Base-by-base conservation (phyloP, 768 basidiomycete genomes). In the Collybia mongolica region DNA sequence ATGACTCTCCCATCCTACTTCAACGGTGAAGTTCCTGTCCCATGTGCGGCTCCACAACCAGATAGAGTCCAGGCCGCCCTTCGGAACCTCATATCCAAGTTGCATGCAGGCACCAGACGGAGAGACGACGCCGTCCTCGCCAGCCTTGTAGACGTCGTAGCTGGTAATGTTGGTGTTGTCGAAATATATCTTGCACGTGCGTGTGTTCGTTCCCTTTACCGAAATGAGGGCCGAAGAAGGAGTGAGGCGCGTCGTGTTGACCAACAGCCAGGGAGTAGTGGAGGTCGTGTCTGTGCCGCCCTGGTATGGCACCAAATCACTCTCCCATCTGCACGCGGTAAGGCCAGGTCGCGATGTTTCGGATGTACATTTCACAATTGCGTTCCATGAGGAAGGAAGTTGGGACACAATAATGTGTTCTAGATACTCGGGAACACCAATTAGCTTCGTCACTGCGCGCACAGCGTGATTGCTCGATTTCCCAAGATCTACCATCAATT, bases 131-230 rank as follows among this genome's bases (percentile, higher is more conserved):
- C 11, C 53, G 15, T 36, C 39, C 14, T 43, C 9, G 43, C 18
- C 26, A 11, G 29, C 28, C 28, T 44, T 22, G n/a, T 32, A 44
- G 11, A 44, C 22, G 7, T 32, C 29, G n/a, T 32, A 44, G 18
- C 28, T 18, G 18, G 44, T 55, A 22, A 58, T 42, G 45, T 49
- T 51, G 32, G 39, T 38, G 17, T 48, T 55, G 6, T 73, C 79
- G 55, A 90, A 83, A 45, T 80, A 73, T 20, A 90, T 55, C 45
- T 77, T 65, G 60, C 90, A 88, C 8, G 69, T 69, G 22, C 83
- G 78, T 17, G 83, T 83, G 61, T 84, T 80, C 22, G 57, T 62
- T n/a, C 81, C 83, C 28, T 65, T 58, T 17, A 88, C 57, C 6
- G 60, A 57, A 49, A 87, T 65, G 20, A 65, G 67, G 23, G 77